Conservation (phyloP, 176 grass and related monocot genomes). For the Hordeum marinum region DNA sequence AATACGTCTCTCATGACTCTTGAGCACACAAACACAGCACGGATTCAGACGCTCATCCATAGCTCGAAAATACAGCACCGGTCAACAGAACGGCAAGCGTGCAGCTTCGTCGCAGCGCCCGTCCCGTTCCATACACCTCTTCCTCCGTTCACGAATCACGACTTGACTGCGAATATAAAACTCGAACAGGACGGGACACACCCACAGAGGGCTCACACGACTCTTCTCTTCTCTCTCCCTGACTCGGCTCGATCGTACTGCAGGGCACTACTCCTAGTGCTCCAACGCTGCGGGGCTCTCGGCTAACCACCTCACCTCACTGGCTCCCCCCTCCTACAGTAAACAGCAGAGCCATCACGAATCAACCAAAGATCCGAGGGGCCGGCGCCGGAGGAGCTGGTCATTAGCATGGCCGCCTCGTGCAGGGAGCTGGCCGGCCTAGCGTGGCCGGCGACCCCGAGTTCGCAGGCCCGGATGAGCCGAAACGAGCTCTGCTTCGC, state of each 20-base stretch:
- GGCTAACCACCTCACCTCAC: slow-evolving; percentile 9
- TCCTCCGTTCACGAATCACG: neutral
- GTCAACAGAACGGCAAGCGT: neutral
- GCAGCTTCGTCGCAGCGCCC: neutral
- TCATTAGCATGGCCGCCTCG: slow-evolving; percentile 22
- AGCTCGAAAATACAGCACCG: too few species aligned
- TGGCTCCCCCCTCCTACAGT: neutral
- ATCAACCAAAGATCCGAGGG: slow-evolving; percentile 4
- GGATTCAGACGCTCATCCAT: too few species aligned
- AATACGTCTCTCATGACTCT: too few species aligned
- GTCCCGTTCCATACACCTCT: neutral
- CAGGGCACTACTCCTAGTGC: neutral
- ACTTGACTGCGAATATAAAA: slow-evolving; percentile 24
- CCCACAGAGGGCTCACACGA: neutral
- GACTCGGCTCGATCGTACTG: neutral
- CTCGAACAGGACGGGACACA: neutral
- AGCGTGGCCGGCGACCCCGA: neutral
- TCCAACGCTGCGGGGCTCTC: neutral
- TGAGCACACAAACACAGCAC: too few species aligned
- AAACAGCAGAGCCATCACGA: neutral
- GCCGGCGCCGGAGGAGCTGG: neutral
- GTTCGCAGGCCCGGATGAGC: neutral
- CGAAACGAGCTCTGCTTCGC: slow-evolving; percentile 40
- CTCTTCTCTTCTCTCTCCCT: neutral
- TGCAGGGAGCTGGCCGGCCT: slow-evolving; percentile 39